Evolutionary conservation across 164 flowering plant species (phyloP).

Genomic region (Chimonanthus praecox): DNA sequence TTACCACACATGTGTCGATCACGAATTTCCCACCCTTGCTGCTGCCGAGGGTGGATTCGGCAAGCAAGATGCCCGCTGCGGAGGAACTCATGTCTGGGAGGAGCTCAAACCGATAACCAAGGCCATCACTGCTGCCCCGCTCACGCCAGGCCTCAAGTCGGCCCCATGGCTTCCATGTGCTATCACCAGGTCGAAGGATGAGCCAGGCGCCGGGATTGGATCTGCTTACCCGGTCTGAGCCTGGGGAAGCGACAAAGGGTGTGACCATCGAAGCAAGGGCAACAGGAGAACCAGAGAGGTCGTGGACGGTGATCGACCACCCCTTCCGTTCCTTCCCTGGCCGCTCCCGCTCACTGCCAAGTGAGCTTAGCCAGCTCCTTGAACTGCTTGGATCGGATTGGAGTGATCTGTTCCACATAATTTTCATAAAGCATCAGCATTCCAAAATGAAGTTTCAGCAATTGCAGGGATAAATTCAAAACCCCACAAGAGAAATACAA

Average conservation of each 20-base stretch:
- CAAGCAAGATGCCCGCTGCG: conserved; percentile 41
- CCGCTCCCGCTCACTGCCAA: conserved; percentile 70
- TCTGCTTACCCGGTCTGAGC: conserved; percentile 79
- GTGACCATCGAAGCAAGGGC: conserved; percentile 97
- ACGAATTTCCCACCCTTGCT: conserved; percentile 67
- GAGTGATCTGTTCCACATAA: conserved; percentile 36
- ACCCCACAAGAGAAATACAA: background rate
- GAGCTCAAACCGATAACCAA: conserved; percentile 80
- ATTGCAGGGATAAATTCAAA: background rate
- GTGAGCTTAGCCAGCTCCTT: conserved; percentile 64
- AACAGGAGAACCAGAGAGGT: conserved; percentile 88
- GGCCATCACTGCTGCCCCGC: conserved; percentile 59
- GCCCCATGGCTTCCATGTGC: conserved; percentile 96
- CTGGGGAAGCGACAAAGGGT: conserved; percentile 92
- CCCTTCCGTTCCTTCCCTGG: conserved; percentile 81
- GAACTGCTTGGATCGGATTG: conserved; percentile 42
- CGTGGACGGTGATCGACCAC: conserved; percentile 94
- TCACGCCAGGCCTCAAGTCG: conserved; percentile 96
- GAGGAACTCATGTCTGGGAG: conserved; percentile 39
- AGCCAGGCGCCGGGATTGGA: conserved; percentile 97
- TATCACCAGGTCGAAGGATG: conserved; percentile 80
- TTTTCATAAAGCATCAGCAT: background rate
- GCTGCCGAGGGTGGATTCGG: conserved; percentile 54
- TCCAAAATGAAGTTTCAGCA: background rate
- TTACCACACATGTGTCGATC: conserved; percentile 44